Evolutionary conservation across 768 basidiomycete species (phyloP).

Genomic region (Xerocomus spinulosus): DNA sequence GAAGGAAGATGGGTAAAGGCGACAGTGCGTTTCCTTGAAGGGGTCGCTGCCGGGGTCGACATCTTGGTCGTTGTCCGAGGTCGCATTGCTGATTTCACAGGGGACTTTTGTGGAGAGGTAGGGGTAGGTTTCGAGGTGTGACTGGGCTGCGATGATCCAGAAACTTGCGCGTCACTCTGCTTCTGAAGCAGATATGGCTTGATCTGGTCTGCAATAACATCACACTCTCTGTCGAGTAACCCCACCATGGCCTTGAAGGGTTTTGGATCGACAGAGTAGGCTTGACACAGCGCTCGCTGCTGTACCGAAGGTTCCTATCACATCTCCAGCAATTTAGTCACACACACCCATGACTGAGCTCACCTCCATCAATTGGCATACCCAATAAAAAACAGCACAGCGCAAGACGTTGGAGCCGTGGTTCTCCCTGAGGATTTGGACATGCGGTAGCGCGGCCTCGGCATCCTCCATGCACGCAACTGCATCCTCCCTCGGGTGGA

Average conservation of each 20-base stretch:
- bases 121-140: background rate
- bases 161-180: background rate
- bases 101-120: slow-evolving; percentile 18
- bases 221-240: slow-evolving; percentile 25
- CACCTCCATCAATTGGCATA: slow-evolving; percentile 39
- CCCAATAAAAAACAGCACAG: slow-evolving; percentile 46
- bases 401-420: slow-evolving; percentile 24
- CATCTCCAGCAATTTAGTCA: background rate
- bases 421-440: slow-evolving; percentile 14
- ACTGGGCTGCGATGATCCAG: background rate
- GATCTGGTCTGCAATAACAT: slow-evolving; percentile 22
- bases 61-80: slow-evolving; percentile 1
- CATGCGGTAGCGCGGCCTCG: slow-evolving; percentile 23
- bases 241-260: slow-evolving; percentile 18
- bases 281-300: slow-evolving; percentile 16
- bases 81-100: slow-evolving; percentile 17
- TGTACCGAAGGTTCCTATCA: slow-evolving; percentile 21
- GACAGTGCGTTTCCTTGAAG: slow-evolving; percentile 32
- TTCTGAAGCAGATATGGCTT: slow-evolving; percentile 9
- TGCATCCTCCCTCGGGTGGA: slow-evolving; percentile 13
- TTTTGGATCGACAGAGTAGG: slow-evolving; percentile 12
- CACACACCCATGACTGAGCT: background rate
- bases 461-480: slow-evolving; percentile 33
- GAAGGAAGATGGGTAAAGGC: slow-evolving; percentile 10
- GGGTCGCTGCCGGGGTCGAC: slow-evolving; percentile 8